Percentiles rank a stretch among this genome's conserved stretches.
These are phyloP conservation scores for Encephalitozoon romaleae DNA, from an alignment of 371 early-diverging fungal species.

Conservation along the genomic window DNA sequence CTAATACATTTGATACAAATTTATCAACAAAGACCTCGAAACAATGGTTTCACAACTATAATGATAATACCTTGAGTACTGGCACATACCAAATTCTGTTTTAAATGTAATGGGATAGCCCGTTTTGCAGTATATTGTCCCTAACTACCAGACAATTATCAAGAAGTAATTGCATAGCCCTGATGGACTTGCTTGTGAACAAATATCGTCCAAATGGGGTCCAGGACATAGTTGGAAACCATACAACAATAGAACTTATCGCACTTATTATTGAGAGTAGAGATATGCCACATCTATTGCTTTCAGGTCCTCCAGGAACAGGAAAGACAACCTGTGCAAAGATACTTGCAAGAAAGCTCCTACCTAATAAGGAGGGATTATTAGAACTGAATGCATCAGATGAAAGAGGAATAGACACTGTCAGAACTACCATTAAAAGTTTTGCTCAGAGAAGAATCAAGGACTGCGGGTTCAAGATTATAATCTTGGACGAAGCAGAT, in stretches of 20 bases:
- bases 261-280: constrained; percentile 73
- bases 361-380: constrained; percentile 76
- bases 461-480: constrained; percentile 65
- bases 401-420: constrained; percentile 92
- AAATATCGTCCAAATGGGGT: constrained; percentile 80
- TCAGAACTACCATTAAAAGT: constrained; percentile 84
- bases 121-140: not conserved
- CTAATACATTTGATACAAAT: not conserved
- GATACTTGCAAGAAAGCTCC: constrained; percentile 75
- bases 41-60: constrained; percentile 8
- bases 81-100: not conserved
- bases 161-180: not conserved
- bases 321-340: constrained; percentile 93
- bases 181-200: constrained; percentile 66
- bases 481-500: constrained; percentile 95
- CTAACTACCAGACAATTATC: not conserved
- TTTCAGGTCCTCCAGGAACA: constrained; percentile 89
- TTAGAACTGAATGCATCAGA: constrained; percentile 94
- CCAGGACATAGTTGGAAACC: constrained; percentile 85
- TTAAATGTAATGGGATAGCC: not conserved
- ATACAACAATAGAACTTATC: constrained; percentile 76
- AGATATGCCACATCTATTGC: constrained; percentile 87
- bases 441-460: constrained; percentile 69
- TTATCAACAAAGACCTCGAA: not conserved
- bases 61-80: not conserved